Percentiles rank a stretch among this genome's conserved stretches.
Conservation (phyloP, 306 rosid species). For the Pyrus pyrifolia region DNA sequence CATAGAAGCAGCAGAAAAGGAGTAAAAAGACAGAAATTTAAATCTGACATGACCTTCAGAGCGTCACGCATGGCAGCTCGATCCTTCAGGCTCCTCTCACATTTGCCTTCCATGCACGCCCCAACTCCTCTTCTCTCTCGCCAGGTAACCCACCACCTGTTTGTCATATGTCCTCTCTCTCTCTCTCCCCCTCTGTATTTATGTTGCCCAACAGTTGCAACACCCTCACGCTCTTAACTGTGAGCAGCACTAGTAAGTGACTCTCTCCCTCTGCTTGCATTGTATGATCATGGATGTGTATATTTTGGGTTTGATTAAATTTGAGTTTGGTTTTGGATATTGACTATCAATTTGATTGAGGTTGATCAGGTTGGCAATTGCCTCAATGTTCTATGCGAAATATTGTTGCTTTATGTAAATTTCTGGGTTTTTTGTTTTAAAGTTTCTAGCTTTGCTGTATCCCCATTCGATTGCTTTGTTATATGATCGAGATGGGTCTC, state of each 20-base stretch:
- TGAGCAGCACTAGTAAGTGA: neutral
- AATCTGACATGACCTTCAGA: slow-evolving; percentile 5
- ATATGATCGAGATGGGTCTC: neutral
- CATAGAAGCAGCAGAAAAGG: neutral
- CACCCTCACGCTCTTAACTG: neutral
- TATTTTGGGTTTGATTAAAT: neutral
- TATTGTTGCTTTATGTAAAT: neutral
- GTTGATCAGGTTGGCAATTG: neutral
- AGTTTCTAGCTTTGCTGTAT: neutral
- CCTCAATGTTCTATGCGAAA: neutral
- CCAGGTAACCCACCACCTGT: slow-evolving; percentile 33
- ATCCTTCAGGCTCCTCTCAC: slow-evolving; percentile 18
- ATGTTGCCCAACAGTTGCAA: neutral
- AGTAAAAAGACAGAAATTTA: neutral
- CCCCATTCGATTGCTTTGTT: neutral
- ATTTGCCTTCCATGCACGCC: slow-evolving; percentile 22
- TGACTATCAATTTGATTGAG: neutral
- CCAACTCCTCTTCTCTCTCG: slow-evolving; percentile 25
- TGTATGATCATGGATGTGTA: neutral
- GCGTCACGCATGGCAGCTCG: slow-evolving; percentile 17
- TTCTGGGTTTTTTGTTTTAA: neutral
- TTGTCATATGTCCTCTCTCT: neutral
- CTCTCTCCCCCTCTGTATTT: neutral
- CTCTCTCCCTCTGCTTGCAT: neutral
- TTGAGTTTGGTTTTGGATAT: neutral